Evolutionary conservation across 306 rosid genomes (phyloP).

Genomic region (Pterocarpus santalinus): DNA sequence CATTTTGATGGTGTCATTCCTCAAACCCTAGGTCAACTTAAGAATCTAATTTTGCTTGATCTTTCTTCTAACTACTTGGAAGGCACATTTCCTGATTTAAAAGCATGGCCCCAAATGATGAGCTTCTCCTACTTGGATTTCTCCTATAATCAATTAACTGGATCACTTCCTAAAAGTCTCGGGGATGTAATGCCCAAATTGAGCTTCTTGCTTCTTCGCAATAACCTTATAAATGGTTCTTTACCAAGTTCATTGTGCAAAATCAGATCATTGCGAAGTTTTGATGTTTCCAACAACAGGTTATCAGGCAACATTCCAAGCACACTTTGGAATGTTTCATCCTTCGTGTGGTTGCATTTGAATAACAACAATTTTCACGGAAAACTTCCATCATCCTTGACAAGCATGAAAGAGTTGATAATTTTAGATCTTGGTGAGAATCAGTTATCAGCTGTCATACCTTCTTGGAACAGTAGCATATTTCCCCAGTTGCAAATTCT

Average conservation of each 20-base stretch:
- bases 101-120: not conserved
- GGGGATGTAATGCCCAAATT: not conserved
- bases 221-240: slow-evolving; percentile 26
- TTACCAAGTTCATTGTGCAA: slow-evolving; percentile 1
- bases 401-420: not conserved
- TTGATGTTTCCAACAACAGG: slow-evolving; percentile 31
- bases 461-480: slow-evolving; percentile 28
- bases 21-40: too few relatives aligned
- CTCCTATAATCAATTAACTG: not conserved
- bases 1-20: not conserved
- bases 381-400: not conserved
- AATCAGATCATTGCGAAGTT: not conserved
- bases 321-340: not conserved
- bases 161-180: not conserved
- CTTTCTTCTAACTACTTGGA: not conserved
- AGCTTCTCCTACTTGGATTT: not conserved
- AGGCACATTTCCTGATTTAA: not conserved
- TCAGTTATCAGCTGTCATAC: slow-evolving; percentile 30
- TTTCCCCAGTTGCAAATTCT: too few relatives aligned
- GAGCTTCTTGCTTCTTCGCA: not conserved
- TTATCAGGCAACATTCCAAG: slow-evolving; percentile 19
- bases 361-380: slow-evolving; percentile 2
- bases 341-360: not conserved
- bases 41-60: too few relatives aligned
- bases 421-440: slow-evolving; percentile 44